Base-by-base conservation (phyloP, 1,139 yeast genomes). In the Kurtzmaniella natalensis region DNA sequence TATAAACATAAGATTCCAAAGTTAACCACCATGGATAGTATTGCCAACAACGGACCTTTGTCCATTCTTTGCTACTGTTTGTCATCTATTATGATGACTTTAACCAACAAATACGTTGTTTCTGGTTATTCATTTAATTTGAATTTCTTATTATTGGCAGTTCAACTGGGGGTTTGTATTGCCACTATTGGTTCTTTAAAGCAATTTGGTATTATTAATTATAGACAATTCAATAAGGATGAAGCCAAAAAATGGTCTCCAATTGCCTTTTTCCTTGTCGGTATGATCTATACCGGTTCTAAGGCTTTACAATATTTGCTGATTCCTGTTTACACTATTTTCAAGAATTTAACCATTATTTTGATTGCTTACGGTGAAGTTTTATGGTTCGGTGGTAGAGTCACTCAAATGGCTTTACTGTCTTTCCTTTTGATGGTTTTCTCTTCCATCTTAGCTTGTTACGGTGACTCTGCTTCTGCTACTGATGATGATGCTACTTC, bases 341-440 rank as follows among this genome's bases (percentile, higher is more conserved):
- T 94, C 80, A 92, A 94, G 73, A 92, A 92, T 66, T 78, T 94
- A 63, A 92, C 98, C 42, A 92, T 92, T 55, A 92, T 92, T 49
- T 71, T 92, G 57, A 92, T 92, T 60, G 98, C 98, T 31, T 92
- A 92, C 58, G 97, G 97, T 66, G 98, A 92, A 67, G 97, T 89
- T 30, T 53, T 94, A 45, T 92, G 96, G 94, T 92, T 92, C 53
- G 96, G 96, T 41, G 96, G 97, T 45, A 68, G 72, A 41, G 96
- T 92, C 50, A 81, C 96, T 36, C 64, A 92, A 31, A 81, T 89
- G 94, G 89, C 95, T 34, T 70, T 92, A 44, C 80, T 86, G 33
- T 84, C 97, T 2, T 92, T 94, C 61, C 53, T 78, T 36, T 71
- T 92, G 59, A 92, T 92, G 94, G 96, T 94, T 36, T 70, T 89